Evolutionary conservation across 306 rosid genomes (phyloP).

Genomic region (Pyrus bretschneideri): DNA sequence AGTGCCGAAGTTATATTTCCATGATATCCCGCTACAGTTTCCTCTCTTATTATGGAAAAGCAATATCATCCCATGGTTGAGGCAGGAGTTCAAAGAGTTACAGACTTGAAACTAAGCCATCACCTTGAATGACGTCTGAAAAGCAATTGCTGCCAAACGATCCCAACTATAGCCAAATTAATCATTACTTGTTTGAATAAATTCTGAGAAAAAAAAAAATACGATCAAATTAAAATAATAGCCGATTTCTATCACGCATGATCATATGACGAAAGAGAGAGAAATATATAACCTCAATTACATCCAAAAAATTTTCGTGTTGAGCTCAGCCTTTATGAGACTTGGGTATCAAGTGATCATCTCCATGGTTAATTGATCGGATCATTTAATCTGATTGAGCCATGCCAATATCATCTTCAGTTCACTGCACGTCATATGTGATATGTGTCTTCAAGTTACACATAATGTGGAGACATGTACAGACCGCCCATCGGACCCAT

Average conservation of each 20-base stretch:
- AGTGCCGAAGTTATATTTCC: too few relatives aligned
- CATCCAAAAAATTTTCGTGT: too few relatives aligned
- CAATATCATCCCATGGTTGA: background rate
- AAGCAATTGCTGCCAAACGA: background rate
- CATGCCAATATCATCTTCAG: constrained; percentile 28
- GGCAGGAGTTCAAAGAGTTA: background rate
- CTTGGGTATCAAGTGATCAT: background rate
- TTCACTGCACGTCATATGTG: background rate
- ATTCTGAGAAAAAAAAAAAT: background rate
- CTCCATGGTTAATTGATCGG: background rate
- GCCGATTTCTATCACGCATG: too few relatives aligned
- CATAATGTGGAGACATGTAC: too few relatives aligned
- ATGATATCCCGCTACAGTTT: too few relatives aligned
- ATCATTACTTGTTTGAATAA: background rate
- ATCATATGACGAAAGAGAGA: too few relatives aligned
- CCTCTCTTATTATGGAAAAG: too few relatives aligned
- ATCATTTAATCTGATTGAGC: constrained; percentile 42
- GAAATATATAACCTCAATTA: too few relatives aligned
- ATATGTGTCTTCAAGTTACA: too few relatives aligned
- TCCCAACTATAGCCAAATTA: background rate
- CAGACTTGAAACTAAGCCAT: too few relatives aligned
- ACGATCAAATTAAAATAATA: background rate
- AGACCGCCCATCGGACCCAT: too few relatives aligned
- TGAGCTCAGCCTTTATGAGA: background rate
- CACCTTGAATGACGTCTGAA: background rate